Conservation (phyloP, 2,329 filamentous ascomycete species). For the Alternaria triticimaculans region DNA sequence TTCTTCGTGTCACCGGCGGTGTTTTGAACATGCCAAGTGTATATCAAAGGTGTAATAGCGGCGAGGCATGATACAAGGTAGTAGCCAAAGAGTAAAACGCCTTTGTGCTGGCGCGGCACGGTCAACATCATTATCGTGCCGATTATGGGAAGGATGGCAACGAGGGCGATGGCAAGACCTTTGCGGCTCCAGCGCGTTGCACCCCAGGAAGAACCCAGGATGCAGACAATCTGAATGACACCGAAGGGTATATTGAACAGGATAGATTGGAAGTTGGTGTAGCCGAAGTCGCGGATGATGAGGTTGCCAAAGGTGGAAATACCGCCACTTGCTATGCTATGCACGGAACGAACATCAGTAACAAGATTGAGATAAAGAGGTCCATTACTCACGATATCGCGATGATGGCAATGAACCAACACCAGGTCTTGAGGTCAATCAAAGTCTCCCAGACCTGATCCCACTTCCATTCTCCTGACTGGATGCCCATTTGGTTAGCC, state of each 20-base stretch:
- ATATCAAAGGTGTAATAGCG: constrained; percentile 46
- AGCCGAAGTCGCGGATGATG: constrained; percentile 63
- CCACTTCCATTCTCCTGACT: constrained; percentile 81
- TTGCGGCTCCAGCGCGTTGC: constrained; percentile 59
- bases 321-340: constrained; percentile 65
- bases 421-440: constrained; percentile 39
- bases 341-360: neutral
- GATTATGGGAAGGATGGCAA: constrained; percentile 60
- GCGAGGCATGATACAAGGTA: constrained; percentile 55
- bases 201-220: constrained; percentile 59
- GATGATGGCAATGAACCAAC: constrained; percentile 64
- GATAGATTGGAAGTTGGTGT: constrained; percentile 61
- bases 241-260: constrained; percentile 67
- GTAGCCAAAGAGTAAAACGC: constrained; percentile 59
- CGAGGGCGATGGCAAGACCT: constrained; percentile 59
- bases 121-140: constrained; percentile 60
- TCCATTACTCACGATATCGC: constrained; percentile 26
- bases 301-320: constrained; percentile 66
- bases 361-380: constrained; percentile 40
- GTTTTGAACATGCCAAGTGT: constrained; percentile 49
- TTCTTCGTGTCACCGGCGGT: constrained; percentile 48
- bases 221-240: constrained; percentile 57
- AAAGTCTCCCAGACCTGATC: constrained; percentile 52
- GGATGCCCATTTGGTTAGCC: constrained; percentile 57
- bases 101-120: constrained; percentile 56